Percentiles rank a stretch among this genome's conserved stretches.
These are phyloP conservation scores for Rhizopogon vesiculosus DNA, from an alignment of 768 basidiomycete genomes.

Conservation along the genomic window DNA sequence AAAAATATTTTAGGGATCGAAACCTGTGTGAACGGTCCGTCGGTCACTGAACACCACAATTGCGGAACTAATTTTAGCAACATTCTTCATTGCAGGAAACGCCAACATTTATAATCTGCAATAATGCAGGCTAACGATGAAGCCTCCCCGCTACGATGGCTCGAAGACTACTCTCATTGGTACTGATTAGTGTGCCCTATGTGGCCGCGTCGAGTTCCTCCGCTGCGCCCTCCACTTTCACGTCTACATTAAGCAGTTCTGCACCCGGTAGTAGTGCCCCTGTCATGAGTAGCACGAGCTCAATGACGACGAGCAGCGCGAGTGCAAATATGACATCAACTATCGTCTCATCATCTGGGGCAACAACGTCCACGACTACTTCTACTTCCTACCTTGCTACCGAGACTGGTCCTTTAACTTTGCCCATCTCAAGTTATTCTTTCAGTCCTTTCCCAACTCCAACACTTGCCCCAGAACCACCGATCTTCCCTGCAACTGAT, in stretches of 20 bases:
- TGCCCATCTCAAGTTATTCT: slow-evolving; percentile 36
- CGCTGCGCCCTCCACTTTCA: not conserved
- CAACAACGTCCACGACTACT: slow-evolving; percentile 5
- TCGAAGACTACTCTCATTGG: slow-evolving; percentile 7
- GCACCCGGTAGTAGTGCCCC: slow-evolving; percentile 2
- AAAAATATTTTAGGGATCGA: not conserved
- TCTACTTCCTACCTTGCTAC: slow-evolving; percentile 8
- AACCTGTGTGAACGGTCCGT: not conserved
- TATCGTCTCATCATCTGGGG: not conserved
- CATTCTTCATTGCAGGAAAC: not conserved
- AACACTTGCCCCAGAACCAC: slow-evolving; percentile 46
- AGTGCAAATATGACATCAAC: not conserved
- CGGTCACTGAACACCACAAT: not conserved
- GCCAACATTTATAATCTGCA: slow-evolving; percentile 1
- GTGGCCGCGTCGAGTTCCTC: not conserved
- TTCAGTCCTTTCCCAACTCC: slow-evolving; percentile 65
- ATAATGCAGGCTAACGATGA: not conserved
- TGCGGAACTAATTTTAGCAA: not conserved
- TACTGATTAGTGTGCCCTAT: slow-evolving; percentile 8
- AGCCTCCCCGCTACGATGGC: slow-evolving; percentile 11
- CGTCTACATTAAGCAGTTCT: not conserved
- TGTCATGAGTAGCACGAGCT: slow-evolving; percentile 4
- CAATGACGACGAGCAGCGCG: not conserved
- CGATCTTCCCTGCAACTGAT: slow-evolving; percentile 49
- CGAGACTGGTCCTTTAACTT: slow-evolving; percentile 19